Base-by-base conservation (phyloP, 345 rosid genomes). In the Pistacia vera region DNA sequence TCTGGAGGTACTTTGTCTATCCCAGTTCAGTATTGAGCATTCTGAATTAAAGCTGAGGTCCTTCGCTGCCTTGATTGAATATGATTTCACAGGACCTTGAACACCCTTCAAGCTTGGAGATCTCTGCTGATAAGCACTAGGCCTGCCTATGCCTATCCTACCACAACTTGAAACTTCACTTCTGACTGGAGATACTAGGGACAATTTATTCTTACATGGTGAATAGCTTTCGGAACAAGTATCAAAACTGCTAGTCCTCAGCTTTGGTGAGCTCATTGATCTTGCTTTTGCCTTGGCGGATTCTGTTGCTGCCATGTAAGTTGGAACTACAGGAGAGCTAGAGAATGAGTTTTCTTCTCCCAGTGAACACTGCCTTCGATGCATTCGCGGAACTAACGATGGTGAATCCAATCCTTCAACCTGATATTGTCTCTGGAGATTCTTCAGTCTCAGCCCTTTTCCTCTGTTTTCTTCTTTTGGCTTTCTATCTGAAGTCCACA, bases 271-370 rank as follows among this genome's bases (percentile, higher is more conserved):
- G 82, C 94, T 91, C 59, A 83, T 33, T 33, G 98, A 90, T 83
- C 97, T 93, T 68, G 87, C 78, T 78, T 91, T 95, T 61, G 94
- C 99, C 82, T 83, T 89, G 51, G 98, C 98, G 5, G 99, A 93
- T 82, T 90, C 90, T 13, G 99, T 95, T 68, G 96, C 88, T 63
- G 96, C 92, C 99, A 95, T 95, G 78, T 95, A 95, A 58, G 97
- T 85, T 68, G 97, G 98, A 18, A 87, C 54, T 11, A 66, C 54
- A 48, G 79, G 90, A 30, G 90, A 81, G 28, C 81, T 68, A 4
- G 87, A 56, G 71, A 78, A 86, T 2, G 78, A 71, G 25, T 84
- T 89, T 62, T 95, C 97, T 12, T 92, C 94, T 57, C 91, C 91
- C n/a, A 82, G 12, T 0, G 97, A 91, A 71, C 63, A 80, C 70